These are phyloP conservation scores for Entomortierella lignicola DNA, from an alignment of 192 early-diverging fungal species.

Conservation along the genomic window DNA sequence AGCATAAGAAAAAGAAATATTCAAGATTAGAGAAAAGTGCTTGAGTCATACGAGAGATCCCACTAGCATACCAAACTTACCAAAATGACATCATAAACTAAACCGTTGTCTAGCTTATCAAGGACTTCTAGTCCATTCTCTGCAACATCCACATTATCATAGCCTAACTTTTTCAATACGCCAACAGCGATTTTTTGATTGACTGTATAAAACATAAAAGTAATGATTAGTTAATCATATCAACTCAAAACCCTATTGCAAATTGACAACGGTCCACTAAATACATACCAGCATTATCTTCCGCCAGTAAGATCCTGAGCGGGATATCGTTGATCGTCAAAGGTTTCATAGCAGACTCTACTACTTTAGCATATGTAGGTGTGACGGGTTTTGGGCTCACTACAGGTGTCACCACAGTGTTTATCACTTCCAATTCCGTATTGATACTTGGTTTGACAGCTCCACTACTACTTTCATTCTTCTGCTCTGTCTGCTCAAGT, in stretches of 20 bases:
- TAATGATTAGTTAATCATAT: background rate
- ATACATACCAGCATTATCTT: slow-evolving; percentile 44
- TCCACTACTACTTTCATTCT: background rate
- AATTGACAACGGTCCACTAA: too few relatives aligned
- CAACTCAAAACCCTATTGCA: too few relatives aligned
- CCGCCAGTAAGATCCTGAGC: slow-evolving; percentile 47
- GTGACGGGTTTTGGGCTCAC: slow-evolving; percentile 3
- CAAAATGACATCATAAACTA: slow-evolving; percentile 61
- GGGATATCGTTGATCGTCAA: slow-evolving; percentile 29
- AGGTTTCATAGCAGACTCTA: slow-evolving; percentile 30
- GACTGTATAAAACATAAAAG: slow-evolving; percentile 22
- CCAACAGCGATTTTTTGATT: slow-evolving; percentile 67
- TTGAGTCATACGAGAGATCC: too few relatives aligned
- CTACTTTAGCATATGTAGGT: slow-evolving; percentile 48
- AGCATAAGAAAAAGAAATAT: too few relatives aligned
- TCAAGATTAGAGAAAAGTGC: too few relatives aligned
- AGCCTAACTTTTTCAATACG: slow-evolving; percentile 63
- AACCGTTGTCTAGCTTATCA: slow-evolving; percentile 53
- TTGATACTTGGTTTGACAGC: background rate
- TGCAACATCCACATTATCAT: slow-evolving; percentile 58
- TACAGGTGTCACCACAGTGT: background rate
- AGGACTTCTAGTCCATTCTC: slow-evolving; percentile 63
- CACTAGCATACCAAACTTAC: slow-evolving; percentile 23
- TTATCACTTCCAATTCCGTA: background rate
- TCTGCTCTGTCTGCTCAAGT: background rate